Conservation (phyloP, 257 asterid species). For the Nicotiana tomentosiformis region DNA sequence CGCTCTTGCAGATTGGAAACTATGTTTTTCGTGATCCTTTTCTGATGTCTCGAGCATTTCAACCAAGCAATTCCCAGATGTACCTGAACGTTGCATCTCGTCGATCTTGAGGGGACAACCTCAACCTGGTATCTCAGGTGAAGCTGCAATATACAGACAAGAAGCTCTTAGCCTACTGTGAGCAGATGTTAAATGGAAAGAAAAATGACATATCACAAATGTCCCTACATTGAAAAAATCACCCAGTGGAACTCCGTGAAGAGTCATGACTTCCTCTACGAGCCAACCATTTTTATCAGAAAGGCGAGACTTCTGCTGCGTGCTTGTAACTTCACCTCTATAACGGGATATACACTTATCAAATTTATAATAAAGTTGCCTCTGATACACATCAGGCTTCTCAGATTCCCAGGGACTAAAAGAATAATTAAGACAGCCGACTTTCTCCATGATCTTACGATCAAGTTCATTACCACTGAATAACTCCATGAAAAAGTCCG, state of each 20-base stretch:
- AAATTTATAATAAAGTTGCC: slow-evolving; percentile 84
- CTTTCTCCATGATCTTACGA: slow-evolving; percentile 81
- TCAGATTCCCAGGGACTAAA: slow-evolving; percentile 92
- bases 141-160: slow-evolving; percentile 47
- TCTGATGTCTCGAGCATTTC: slow-evolving; percentile 66
- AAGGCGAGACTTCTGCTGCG: slow-evolving; percentile 78
- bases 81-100: slow-evolving; percentile 78
- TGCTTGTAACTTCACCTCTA: slow-evolving; percentile 94
- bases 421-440: slow-evolving; percentile 82
- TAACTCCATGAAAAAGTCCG: slow-evolving; percentile 83
- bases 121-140: slow-evolving; percentile 83
- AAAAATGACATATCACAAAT: not conserved
- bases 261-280: slow-evolving; percentile 93
- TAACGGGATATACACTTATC: slow-evolving; percentile 73
- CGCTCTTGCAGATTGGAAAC: slow-evolving; percentile 67
- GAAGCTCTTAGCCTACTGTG: too few species aligned
- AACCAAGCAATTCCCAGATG: slow-evolving; percentile 75
- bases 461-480: slow-evolving; percentile 83
- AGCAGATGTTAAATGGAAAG: not conserved
- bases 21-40: slow-evolving; percentile 79
- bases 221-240: slow-evolving; percentile 78
- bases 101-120: slow-evolving; percentile 62
- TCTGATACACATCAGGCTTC: slow-evolving; percentile 69
- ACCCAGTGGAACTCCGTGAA: slow-evolving; percentile 90
- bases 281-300: slow-evolving; percentile 71